Base-by-base conservation (phyloP, 495 filamentous ascomycete species). In the Lichenothelia convexa region DNA sequence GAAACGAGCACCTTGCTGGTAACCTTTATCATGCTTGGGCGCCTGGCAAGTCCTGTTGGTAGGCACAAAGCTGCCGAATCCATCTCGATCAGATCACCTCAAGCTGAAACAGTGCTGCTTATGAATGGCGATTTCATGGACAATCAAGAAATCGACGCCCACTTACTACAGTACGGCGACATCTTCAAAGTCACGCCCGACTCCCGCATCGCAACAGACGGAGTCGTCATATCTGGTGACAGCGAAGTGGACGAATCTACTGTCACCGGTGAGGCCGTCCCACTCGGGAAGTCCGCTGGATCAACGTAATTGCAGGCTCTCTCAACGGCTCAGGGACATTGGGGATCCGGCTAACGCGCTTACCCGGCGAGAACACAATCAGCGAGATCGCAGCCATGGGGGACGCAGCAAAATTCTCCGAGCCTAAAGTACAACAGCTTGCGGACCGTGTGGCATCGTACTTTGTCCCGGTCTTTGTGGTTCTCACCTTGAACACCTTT, bases 1-100 rank as follows among this genome's bases (percentile, higher is more conserved):
- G 77, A 85, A 50, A 86, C 80, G 0, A 82, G 79, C 59, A 79
- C 77, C 23, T 52, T 86, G 24, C 61, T 89, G 9, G 69, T 84
- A 19, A 84, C 78, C 0, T 50, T 86, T 16, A 80, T 87, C 39
- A 72, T 85, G 62, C 54, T 79, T 8, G 81, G 80, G n/a, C 70
- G 78, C 3, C 70, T 59, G 30, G 59, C 78, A 15, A 67, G 59
- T 21, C 72, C 71, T 9, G 60, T 67, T 23, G 74, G 80, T 18
- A 68, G 76, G 11, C 63, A 70, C 34, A 72, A 58, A 55, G 78
- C 75, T 11, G 65, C 78, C 1, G 67, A 70, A 39, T 70, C 74
- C 7, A 73, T 82, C 11, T 78, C 75, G 2, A 51, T 80, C 6
- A 55, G 61, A 2, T 74, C 75, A 5, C 48, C 80, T 0, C 76